These are phyloP conservation scores for Yamadazyma kitorensis DNA, from an alignment of 805 yeast genomes.

Conservation along the genomic window DNA sequence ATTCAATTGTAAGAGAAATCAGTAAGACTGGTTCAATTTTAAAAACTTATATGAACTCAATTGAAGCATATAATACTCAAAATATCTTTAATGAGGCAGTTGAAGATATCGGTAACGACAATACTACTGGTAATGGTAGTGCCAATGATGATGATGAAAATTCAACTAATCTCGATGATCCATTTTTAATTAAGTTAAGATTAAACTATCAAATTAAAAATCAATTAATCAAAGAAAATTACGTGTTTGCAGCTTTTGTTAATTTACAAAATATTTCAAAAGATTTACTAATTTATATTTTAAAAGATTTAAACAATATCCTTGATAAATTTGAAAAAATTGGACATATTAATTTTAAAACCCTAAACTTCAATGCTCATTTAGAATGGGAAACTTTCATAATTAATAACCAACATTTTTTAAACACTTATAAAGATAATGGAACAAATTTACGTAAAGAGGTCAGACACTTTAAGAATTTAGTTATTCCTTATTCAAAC, in stretches of 20 bases:
- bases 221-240: conserved; percentile 40
- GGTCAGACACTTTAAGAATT: conserved; percentile 44
- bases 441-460: conserved; percentile 46
- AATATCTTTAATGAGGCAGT: conserved; percentile 14
- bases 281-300: conserved; percentile 35
- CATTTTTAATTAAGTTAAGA: conserved; percentile 37
- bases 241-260: conserved; percentile 39
- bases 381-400: conserved; percentile 40
- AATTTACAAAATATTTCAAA: conserved; percentile 40
- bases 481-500: conserved; percentile 31
- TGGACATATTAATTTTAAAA: conserved; percentile 20
- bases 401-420: conserved; percentile 50
- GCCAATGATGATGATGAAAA: conserved; percentile 22
- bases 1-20: conserved; percentile 39
- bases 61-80: conserved; percentile 35
- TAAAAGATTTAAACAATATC: conserved; percentile 33
- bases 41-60: conserved; percentile 26
- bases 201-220: conserved; percentile 40
- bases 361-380: conserved; percentile 22
- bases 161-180: conserved; percentile 33
- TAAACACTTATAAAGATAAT: conserved; percentile 35
- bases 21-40: conserved; percentile 59
- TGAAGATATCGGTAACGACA: conserved; percentile 16
- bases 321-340: conserved; percentile 34
- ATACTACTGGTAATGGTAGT: too few species aligned